Evolutionary conservation across 768 basidiomycete species (phyloP).

Genomic region (Plicaturopsis crispa): DNA sequence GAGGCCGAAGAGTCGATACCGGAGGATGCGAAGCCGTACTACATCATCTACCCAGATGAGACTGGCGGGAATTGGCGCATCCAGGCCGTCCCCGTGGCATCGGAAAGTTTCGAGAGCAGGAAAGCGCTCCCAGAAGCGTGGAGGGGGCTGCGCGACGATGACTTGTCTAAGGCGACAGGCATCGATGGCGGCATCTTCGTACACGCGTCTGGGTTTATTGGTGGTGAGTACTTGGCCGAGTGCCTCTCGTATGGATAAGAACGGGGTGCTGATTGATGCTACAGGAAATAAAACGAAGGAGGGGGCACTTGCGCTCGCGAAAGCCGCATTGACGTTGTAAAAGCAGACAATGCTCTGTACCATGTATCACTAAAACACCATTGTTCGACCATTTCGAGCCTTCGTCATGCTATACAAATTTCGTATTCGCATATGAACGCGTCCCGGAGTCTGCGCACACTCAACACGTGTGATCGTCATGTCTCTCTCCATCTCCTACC

Average conservation of each 20-base stretch:
- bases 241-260: conserved; percentile 3
- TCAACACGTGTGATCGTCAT: too few relatives aligned
- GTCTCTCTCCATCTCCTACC: too few relatives aligned
- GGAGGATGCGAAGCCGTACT: conserved; percentile 53
- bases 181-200: conserved; percentile 85
- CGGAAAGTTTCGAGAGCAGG: conserved; percentile 84
- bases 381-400: not conserved
- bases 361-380: not conserved
- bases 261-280: conserved; percentile 1
- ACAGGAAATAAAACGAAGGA: conserved; percentile 85
- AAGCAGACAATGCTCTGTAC: not conserved
- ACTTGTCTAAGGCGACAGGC: conserved; percentile 63
- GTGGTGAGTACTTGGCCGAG: conserved; percentile 44
- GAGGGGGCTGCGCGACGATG: conserved; percentile 87
- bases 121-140: conserved; percentile 91
- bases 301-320: conserved; percentile 78
- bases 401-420: not conserved
- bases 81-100: conserved; percentile 79
- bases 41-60: conserved; percentile 89
- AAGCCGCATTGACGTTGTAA: conserved; percentile 43
- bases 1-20: conserved; percentile 51
- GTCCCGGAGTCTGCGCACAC: too few relatives aligned
- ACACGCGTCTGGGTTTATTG: conserved; percentile 95
- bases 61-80: conserved; percentile 73
- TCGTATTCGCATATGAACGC: too few relatives aligned